Evolutionary conservation across 2,329 filamentous ascomycete genomes (phyloP).

Genomic region (Xylariaceae sp.): DNA sequence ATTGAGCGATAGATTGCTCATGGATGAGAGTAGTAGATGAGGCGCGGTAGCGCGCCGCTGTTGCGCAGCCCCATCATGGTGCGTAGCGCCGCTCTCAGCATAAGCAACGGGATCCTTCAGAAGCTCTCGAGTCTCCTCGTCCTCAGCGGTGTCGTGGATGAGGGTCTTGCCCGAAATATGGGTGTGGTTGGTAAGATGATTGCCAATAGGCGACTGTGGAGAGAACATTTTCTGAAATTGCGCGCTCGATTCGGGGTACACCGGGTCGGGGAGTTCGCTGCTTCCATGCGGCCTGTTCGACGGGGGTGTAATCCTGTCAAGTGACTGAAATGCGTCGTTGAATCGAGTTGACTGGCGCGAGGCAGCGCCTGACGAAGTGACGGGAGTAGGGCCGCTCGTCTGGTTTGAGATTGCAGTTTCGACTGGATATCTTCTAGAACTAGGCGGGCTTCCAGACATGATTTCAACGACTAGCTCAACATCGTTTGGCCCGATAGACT

Average conservation of each 20-base stretch:
- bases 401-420: slow-evolving; percentile 50
- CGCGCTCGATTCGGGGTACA: no score
- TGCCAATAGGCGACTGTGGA: slow-evolving; percentile 75
- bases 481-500: slow-evolving; percentile 57
- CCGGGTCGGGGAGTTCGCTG: slow-evolving; percentile 66
- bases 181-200: slow-evolving; percentile 67
- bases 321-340: slow-evolving; percentile 65
- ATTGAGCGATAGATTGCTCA: slow-evolving; percentile 74
- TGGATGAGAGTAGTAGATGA: slow-evolving; percentile 68
- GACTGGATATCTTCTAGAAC: slow-evolving; percentile 58
- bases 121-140: slow-evolving; percentile 76
- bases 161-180: slow-evolving; percentile 72
- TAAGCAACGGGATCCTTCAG: slow-evolving; percentile 75
- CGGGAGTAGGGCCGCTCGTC: slow-evolving; percentile 51
- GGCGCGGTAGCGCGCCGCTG: slow-evolving; percentile 75
- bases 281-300: slow-evolving; percentile 60
- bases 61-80: slow-evolving; percentile 62
- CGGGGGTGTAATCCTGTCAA: slow-evolving; percentile 68
- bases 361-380: slow-evolving; percentile 54
- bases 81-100: slow-evolving; percentile 70
- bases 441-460: slow-evolving; percentile 49
- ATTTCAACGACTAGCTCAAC: slow-evolving; percentile 68
- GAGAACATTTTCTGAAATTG: slow-evolving; percentile 74
- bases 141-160: slow-evolving; percentile 72
- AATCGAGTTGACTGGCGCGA: slow-evolving; percentile 65